Conservation (phyloP, 192 early-diverging fungal genomes). For the Coemansia sp. region DNA sequence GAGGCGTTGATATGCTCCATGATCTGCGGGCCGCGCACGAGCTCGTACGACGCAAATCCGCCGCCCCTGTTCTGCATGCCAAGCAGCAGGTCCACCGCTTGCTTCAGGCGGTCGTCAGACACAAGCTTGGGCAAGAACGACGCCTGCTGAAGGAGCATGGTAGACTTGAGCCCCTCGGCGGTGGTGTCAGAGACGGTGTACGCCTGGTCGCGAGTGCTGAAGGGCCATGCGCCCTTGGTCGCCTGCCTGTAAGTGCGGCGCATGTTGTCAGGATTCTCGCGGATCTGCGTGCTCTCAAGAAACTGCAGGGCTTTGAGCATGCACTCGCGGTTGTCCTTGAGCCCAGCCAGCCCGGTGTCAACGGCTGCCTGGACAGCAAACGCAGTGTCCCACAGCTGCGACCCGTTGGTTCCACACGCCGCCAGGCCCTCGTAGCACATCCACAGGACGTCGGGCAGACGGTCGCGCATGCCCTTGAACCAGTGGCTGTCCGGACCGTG, state of each 20-base stretch:
- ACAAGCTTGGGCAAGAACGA: conserved; percentile 61
- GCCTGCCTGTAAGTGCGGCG: conserved; percentile 74
- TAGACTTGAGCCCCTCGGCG: conserved; percentile 84
- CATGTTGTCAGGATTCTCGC: conserved; percentile 64
- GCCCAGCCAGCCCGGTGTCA: conserved; percentile 73
- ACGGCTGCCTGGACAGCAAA: conserved; percentile 81
- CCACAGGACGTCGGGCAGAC: conserved; percentile 88
- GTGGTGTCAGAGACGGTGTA: conserved; percentile 97
- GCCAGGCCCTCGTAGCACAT: conserved; percentile 87
- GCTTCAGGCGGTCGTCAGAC: conserved; percentile 65
- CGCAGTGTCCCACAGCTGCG: conserved; percentile 94
- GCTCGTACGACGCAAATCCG: conserved; percentile 94
- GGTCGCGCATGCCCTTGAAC: conserved; percentile 70
- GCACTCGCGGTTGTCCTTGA: conserved; percentile 63
- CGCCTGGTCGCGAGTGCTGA: conserved; percentile 87
- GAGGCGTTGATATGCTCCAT: conserved; percentile 92
- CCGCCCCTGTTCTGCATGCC: conserved; percentile 89
- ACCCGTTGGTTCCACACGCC: conserved; percentile 95
- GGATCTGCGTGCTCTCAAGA: conserved; percentile 84
- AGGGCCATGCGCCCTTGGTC: conserved; percentile 94
- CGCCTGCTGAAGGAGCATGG: conserved; percentile 70
- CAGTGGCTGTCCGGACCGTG: conserved; percentile 80
- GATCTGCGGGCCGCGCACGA: conserved; percentile 69
- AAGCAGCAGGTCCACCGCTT: conserved; percentile 88
- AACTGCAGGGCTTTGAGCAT: conserved; percentile 75